phyloP scores from a whole-genome alignment of 768 basidiomycete genomes.

The Phylloporus sp. region DNA sequence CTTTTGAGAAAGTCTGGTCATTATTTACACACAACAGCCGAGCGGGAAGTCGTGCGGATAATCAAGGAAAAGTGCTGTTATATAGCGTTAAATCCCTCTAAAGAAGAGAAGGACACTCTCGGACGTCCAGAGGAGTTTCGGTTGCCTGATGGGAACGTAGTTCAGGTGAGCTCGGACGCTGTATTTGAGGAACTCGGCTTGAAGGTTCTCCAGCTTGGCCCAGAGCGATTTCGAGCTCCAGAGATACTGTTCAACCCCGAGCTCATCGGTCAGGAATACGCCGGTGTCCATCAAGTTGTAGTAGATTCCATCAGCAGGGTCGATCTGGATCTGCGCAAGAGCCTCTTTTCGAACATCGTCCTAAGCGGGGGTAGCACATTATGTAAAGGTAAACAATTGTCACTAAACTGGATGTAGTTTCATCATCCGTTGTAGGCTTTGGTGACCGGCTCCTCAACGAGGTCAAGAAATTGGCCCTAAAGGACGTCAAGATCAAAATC shows the following conservation, averaged over 20 bases:
- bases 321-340: conserved; percentile 93
- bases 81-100: conserved; percentile 83
- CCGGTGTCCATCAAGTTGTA: conserved; percentile 96
- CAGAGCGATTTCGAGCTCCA: conserved; percentile 94
- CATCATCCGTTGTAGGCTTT: conserved; percentile 54
- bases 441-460: conserved; percentile 95
- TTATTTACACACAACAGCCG: conserved; percentile 93
- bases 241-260: conserved; percentile 98
- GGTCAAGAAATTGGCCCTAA: conserved; percentile 91
- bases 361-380: conserved; percentile 95
- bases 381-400: conserved; percentile 65
- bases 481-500: conserved; percentile 98
- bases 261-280: conserved; percentile 91
- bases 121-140: conserved; percentile 83
- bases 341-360: conserved; percentile 93
- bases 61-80: conserved; percentile 99
- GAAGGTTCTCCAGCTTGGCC: conserved; percentile 60
- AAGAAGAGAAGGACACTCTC: conserved; percentile 89
- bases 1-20: conserved; percentile 92
- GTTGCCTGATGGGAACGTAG: conserved; percentile 90
- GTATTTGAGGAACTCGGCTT: conserved; percentile 10
- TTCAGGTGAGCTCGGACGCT: conserved; percentile 57
- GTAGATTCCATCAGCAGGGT: conserved; percentile 98
- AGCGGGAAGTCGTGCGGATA: conserved; percentile 92
- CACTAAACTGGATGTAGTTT: conserved; percentile 15